These are phyloP conservation scores for Diaporthe longicolla DNA, from an alignment of 2,329 filamentous ascomycete genomes.

Conservation along the genomic window DNA sequence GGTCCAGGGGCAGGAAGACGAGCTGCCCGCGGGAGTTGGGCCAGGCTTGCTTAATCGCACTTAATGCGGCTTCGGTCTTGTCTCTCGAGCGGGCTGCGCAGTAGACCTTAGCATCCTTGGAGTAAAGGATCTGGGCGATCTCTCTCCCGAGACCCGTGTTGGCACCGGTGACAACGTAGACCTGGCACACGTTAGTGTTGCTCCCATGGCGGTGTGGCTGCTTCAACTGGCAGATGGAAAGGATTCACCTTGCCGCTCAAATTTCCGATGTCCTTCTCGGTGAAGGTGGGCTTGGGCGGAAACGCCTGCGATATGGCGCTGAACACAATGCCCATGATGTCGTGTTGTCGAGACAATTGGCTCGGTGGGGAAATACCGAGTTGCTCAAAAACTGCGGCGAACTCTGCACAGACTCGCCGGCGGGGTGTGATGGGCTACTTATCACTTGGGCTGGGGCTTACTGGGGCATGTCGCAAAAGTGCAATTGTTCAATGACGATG, in stretches of 20 bases:
- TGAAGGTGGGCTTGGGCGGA: conserved; percentile 50
- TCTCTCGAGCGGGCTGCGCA: conserved; percentile 60
- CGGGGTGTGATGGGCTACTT: not conserved
- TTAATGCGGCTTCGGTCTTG: conserved; percentile 59
- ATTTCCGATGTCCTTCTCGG: conserved; percentile 50
- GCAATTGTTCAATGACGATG: not conserved
- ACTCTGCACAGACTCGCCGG: not conserved
- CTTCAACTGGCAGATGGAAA: not conserved
- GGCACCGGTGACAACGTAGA: conserved; percentile 62
- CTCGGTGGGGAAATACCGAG: too few relatives aligned
- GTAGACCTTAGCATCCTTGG: conserved; percentile 64
- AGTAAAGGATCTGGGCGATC: conserved; percentile 64
- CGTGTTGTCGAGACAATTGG: not conserved
- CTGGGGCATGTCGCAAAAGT: not conserved
- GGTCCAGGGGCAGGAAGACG: conserved; percentile 53
- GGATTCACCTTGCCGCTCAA: conserved; percentile 46
- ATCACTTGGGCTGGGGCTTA: not conserved
- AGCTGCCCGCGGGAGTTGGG: conserved; percentile 47
- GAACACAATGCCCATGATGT: conserved; percentile 14
- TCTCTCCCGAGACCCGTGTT: conserved; percentile 61
- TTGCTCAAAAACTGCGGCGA: not conserved
- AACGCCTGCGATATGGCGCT: conserved; percentile 44
- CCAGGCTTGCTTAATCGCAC: conserved; percentile 51
- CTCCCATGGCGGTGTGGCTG: too few relatives aligned
- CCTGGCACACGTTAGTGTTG: conserved; percentile 45